Evolutionary conservation across 2,329 filamentous ascomycete genomes (phyloP).

Genomic region (Fusarium sp.): DNA sequence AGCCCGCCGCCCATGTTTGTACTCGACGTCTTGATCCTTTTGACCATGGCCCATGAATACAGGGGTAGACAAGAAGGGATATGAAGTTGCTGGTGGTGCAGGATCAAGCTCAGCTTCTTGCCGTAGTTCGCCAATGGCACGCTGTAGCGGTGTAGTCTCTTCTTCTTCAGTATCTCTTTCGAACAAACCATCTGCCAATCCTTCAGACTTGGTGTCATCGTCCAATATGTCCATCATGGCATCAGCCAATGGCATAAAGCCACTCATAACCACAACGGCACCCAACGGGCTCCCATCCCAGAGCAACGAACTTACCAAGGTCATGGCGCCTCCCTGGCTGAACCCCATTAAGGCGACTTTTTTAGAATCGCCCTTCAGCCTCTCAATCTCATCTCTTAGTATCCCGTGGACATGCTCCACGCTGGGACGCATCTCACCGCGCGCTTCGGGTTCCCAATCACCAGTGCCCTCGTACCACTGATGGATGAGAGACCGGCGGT

Average conservation of each 20-base stretch:
- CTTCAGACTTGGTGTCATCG: neutral
- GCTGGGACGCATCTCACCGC: conserved; percentile 55
- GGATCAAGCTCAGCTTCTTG: conserved; percentile 44
- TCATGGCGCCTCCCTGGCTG: conserved; percentile 66
- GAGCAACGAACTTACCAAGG: conserved; percentile 55
- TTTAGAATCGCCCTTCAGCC: conserved; percentile 48
- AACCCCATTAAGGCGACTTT: conserved; percentile 62
- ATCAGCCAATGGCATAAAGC: conserved; percentile 57
- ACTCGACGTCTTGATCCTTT: conserved; percentile 56
- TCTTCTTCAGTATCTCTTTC: conserved; percentile 21
- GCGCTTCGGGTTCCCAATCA: conserved; percentile 49
- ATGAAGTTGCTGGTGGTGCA: neutral
- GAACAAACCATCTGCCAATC: conserved; percentile 33
- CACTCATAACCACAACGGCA: conserved; percentile 58
- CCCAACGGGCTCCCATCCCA: conserved; percentile 56
- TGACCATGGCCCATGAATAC: conserved; percentile 60
- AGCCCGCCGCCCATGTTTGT: conserved; percentile 51
- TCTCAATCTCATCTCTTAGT: conserved; percentile 50
- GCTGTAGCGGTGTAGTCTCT: conserved; percentile 26
- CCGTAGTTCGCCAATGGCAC: conserved; percentile 42
- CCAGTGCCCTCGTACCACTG: conserved; percentile 54
- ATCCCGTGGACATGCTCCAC: conserved; percentile 54
- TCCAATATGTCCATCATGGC: conserved; percentile 42
- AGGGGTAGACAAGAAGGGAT: conserved; percentile 48
- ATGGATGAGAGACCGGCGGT: conserved; percentile 48